Conservation (phyloP, 2,329 filamentous ascomycete species). For the Penicillium sp. region DNA sequence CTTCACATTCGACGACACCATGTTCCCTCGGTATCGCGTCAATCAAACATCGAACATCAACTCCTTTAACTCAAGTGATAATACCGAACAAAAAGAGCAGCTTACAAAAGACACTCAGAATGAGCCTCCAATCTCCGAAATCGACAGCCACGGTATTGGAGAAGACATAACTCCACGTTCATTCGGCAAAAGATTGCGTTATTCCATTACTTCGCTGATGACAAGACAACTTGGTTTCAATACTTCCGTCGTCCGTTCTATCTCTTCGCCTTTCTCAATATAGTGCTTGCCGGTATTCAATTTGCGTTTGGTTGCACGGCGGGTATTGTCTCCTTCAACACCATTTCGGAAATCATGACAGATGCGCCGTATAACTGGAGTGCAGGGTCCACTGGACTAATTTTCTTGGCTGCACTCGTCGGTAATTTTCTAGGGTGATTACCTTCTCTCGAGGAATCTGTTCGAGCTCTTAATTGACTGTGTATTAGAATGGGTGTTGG, state of each 20-base stretch:
- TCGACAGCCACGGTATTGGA: constrained; percentile 25
- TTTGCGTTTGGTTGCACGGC: constrained; percentile 52
- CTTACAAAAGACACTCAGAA: constrained; percentile 14
- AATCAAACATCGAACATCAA: not conserved
- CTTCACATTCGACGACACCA: constrained; percentile 46
- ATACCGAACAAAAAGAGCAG: not conserved
- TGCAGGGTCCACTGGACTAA: constrained; percentile 39
- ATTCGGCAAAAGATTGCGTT: constrained; percentile 33
- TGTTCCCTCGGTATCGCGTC: constrained; percentile 45
- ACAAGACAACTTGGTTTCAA: constrained; percentile 47
- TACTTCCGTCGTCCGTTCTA: constrained; percentile 50
- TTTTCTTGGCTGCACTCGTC: constrained; percentile 44
- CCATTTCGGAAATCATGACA: constrained; percentile 45
- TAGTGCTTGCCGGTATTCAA: constrained; percentile 48
- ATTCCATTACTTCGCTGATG: constrained; percentile 38
- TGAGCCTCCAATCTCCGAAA: constrained; percentile 23
- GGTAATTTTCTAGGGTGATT: constrained; percentile 41
- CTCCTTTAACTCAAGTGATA: not conserved
- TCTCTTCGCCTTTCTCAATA: constrained; percentile 49
- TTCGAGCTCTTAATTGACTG: not conserved
- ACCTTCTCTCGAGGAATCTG: too few relatives aligned
- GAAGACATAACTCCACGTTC: constrained; percentile 32
- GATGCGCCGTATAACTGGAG: constrained; percentile 46
- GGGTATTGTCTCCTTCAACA: constrained; percentile 50
- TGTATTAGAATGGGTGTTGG: constrained; percentile 51